These are phyloP conservation scores for Basipetospora chlamydospora DNA, from an alignment of 2,329 filamentous ascomycete genomes.

Conservation along the genomic window DNA sequence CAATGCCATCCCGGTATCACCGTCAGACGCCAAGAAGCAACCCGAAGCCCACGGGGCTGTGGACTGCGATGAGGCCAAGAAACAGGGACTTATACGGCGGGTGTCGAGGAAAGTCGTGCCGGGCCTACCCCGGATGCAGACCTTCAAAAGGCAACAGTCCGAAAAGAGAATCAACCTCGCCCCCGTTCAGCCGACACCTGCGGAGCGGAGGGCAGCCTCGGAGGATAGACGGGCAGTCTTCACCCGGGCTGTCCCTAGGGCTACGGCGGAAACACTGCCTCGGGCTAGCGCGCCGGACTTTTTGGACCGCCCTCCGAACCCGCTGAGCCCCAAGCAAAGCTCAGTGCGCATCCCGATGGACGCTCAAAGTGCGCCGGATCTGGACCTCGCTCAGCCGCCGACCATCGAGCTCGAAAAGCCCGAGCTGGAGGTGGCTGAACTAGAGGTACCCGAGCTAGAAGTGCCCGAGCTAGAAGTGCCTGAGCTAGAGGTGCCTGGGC, in stretches of 20 bases:
- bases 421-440: too few species aligned
- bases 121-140: slow-evolving; percentile 60
- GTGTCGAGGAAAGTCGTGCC: slow-evolving; percentile 47
- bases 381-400: too few species aligned
- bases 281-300: slow-evolving; percentile 35
- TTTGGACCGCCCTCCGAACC: too few species aligned
- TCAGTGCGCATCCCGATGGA: too few species aligned
- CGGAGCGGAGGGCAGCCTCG: slow-evolving; percentile 59
- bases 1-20: background rate
- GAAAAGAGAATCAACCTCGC: slow-evolving; percentile 62
- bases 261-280: slow-evolving; percentile 19
- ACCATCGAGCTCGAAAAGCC: too few species aligned
- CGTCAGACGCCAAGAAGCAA: background rate
- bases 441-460: too few species aligned
- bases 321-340: too few species aligned
- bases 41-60: background rate
- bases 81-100: background rate
- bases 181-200: slow-evolving; percentile 45
- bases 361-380: too few species aligned
- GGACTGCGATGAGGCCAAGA: slow-evolving; percentile 1
- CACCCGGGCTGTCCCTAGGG: slow-evolving; percentile 19
- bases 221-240: slow-evolving; percentile 34
- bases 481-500: too few species aligned
- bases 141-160: slow-evolving; percentile 70
- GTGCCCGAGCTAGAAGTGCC: too few species aligned